Evolutionary conservation across 2,329 filamentous ascomycete species (phyloP).

Genomic region (Zasmidium angulare): DNA sequence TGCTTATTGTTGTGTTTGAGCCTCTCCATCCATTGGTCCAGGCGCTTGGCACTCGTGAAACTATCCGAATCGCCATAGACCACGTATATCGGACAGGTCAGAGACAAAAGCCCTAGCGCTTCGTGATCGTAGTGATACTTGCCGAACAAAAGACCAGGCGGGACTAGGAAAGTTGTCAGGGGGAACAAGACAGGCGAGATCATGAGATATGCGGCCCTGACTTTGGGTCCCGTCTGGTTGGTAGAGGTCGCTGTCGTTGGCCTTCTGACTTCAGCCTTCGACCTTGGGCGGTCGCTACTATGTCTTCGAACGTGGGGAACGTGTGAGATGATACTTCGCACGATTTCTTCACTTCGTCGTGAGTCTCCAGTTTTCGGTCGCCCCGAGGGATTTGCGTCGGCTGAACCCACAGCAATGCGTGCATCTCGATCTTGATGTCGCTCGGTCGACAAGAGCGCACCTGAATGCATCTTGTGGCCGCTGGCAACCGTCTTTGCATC

Average conservation of each 20-base stretch:
- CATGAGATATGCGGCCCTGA: conserved; percentile 43
- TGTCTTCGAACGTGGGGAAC: conserved; percentile 29
- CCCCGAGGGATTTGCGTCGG: conserved; percentile 44
- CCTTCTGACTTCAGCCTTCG: conserved; percentile 16
- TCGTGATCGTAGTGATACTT: too few species aligned
- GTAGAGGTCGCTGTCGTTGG: conserved; percentile 33
- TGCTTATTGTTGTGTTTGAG: neutral
- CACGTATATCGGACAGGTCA: neutral
- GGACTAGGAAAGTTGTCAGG: conserved; percentile 36
- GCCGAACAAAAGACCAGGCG: conserved; percentile 28
- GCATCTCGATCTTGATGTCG: conserved; percentile 11
- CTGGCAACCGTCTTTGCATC: conserved; percentile 52
- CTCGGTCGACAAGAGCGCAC: conserved; percentile 35
- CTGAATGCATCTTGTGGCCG: conserved; percentile 34
- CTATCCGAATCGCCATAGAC: neutral
- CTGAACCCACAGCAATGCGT: conserved; percentile 42
- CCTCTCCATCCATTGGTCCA: neutral
- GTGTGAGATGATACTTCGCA: conserved; percentile 41
- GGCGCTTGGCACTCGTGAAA: neutral
- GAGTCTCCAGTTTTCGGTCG: conserved; percentile 44
- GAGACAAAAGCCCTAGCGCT: neutral
- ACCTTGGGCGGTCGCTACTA: conserved; percentile 11
- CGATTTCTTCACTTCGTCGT: conserved; percentile 34
- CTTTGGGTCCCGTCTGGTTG: conserved; percentile 26
- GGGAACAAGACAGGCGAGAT: conserved; percentile 50